Percentiles rank a stretch among this genome's conserved stretches.
phyloP scores from a whole-genome alignment of 257 asterid species.

The Voacanga thouarsii region DNA sequence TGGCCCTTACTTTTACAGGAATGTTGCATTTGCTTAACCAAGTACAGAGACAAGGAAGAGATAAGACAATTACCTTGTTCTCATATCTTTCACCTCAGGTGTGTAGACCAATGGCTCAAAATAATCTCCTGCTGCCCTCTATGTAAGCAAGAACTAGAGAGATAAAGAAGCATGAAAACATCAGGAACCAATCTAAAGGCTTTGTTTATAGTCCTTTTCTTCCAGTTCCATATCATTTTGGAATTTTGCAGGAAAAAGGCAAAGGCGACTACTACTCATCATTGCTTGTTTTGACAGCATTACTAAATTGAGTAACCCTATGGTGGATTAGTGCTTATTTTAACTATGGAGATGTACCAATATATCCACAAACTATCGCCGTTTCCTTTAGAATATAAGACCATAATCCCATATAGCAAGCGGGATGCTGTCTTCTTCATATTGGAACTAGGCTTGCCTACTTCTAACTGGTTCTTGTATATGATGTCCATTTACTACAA shows the following conservation, averaged over 20 bases:
- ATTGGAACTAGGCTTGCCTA: not conserved
- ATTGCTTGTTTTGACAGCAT: not conserved
- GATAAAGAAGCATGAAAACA: constrained; percentile 14
- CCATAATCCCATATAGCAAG: too few species aligned
- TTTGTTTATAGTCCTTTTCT: not conserved
- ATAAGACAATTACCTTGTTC: constrained; percentile 76
- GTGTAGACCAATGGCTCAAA: constrained; percentile 97
- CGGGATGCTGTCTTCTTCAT: not conserved
- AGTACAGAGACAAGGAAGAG: constrained; percentile 79
- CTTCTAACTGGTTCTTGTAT: not conserved
- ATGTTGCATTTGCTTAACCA: constrained; percentile 85
- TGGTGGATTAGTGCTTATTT: not conserved
- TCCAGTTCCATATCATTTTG: not conserved
- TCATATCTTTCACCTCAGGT: constrained; percentile 74
- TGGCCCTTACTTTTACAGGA: constrained; percentile 43
- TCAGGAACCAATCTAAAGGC: constrained; percentile 23
- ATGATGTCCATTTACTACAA: not conserved
- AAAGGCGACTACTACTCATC: not conserved
- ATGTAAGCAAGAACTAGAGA: constrained; percentile 43
- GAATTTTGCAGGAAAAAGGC: not conserved
- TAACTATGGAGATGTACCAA: too few species aligned
- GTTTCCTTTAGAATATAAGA: too few species aligned
- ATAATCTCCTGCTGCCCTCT: constrained; percentile 75
- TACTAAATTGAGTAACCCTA: not conserved
- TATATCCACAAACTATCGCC: too few species aligned